Evolutionary conservation across 306 rosid species (phyloP), one percentile per base, ranked within the genome.

Genomic region (Quercus robur): DNA sequence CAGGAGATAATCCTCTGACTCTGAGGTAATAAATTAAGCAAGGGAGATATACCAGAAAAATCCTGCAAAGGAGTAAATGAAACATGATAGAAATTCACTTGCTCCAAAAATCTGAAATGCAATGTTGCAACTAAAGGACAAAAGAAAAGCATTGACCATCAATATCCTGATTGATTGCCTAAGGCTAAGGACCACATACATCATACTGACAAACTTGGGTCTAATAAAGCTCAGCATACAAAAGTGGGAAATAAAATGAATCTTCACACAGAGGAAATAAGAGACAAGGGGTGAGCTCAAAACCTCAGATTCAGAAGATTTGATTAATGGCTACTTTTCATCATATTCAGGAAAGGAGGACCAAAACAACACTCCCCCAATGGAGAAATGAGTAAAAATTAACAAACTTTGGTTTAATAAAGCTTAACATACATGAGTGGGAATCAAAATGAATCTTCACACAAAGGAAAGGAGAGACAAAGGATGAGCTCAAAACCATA

Each of bases 21-120:
- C 81, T 87, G 88, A 20, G 77, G 81, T 51, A 49, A 75, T 54
- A 71, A 81, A 63, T 70, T 30, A 41, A 78, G 35, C 78, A 80
- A 84, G 83, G 58, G 69, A 75, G 74, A 28, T 55, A 44, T 54
- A 56, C 75, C 85, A 64, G 73, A 72, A 46, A 82, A 79, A 75
- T 82, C 87, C 92, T 90, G 91, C 74, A 83, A 76, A 74, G 31
- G 18, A 75, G 59, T 52, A 46, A 20, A 33, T 6, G 51, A 67
- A 33, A 31, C 23, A 19, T 33, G 71, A 33, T 67, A 21, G 6
- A 20, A 67, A 33, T 17, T 67, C 21, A 33, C 25, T 17, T 17
- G 71, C 23, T 17, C 14, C 6, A 30, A 7, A 7, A 33, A 19
- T 7, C 71, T 18, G 15, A 67, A 10, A 33, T 35, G 52, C 52